Evolutionary conservation across 371 early-diverging fungal genomes (phyloP), one percentile per base, ranked within the genome.

Genomic region (Mucor lusitanicus): DNA sequence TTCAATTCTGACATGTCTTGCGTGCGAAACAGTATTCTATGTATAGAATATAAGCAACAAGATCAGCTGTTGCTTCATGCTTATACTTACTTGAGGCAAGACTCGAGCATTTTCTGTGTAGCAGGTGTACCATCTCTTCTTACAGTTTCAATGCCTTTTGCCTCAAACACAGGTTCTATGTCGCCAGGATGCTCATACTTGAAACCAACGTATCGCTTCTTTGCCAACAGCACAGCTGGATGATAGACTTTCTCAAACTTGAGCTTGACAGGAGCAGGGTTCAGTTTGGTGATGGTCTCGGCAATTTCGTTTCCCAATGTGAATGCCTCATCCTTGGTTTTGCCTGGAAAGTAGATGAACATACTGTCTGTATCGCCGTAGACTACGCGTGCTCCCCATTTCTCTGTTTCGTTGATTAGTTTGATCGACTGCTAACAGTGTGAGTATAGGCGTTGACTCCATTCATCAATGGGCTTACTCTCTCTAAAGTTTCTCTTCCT

Each of bases 111-210:
- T 66, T 92, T 93, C 63, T 88, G 90, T 5, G 90, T 90, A 0
- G 89, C 91, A 3, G 85, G 81, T 56, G 93, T 93, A 15, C 93
- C 92, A 74, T 96, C 96, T 3, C 97, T 82, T 28, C 96, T 82
- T 7, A 97, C 94, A 4, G 94, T 95, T 75, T 96, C 97, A 44
- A 95, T 95, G 0, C 97, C 97, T 73, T 97, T 97, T n/a, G 92
- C 95, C 69, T 97, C 97, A 83, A 95, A 92, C 2, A 74, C 81
- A 0, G 94, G 94, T 63, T 85, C 85, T 1, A 61, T 69, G 44
- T 92, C 87, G 3, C 74, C 73, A 0, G 71, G 73, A 3, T 72
- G 70, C 71, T 93, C 93, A 67, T 83, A 95, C 72, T 89, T 93
- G 78, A 88, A 91, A 0, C 97, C 97, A 11, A 91, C 93, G 67